These are phyloP conservation scores for Ajuga chamaepitys DNA, from an alignment of 257 asterid species.

Conservation along the genomic window DNA sequence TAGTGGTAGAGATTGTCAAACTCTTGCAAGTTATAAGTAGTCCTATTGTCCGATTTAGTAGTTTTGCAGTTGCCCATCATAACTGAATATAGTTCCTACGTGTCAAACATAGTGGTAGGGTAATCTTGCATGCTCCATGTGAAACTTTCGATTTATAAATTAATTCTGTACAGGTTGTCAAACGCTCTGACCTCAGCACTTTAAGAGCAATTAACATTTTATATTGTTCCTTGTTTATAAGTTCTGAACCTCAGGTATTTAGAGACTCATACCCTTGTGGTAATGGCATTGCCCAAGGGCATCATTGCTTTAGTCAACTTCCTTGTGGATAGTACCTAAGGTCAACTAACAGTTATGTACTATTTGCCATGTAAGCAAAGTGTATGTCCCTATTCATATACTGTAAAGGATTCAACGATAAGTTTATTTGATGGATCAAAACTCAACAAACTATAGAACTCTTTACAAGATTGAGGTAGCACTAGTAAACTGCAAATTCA, in stretches of 20 bases:
- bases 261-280: not conserved
- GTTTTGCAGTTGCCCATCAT: not conserved
- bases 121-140: not conserved
- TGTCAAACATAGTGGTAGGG: not conserved
- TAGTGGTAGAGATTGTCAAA: not conserved
- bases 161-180: too few relatives aligned
- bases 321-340: not conserved
- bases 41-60: not conserved
- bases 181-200: not conserved
- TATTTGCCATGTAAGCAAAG: not conserved
- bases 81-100: not conserved
- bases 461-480: too few relatives aligned
- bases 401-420: not conserved
- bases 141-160: not conserved
- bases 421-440: too few relatives aligned
- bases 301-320: too few relatives aligned
- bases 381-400: not conserved
- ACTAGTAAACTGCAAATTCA: too few relatives aligned
- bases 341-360: not conserved
- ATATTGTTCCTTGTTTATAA: not conserved
- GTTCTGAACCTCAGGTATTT: not conserved
- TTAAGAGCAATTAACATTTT: not conserved
- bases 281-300: not conserved
- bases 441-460: too few relatives aligned
- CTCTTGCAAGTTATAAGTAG: not conserved